These are phyloP conservation scores for Verticillium zaregamsianum DNA, from an alignment of 2,329 filamentous ascomycete genomes.

Conservation along the genomic window DNA sequence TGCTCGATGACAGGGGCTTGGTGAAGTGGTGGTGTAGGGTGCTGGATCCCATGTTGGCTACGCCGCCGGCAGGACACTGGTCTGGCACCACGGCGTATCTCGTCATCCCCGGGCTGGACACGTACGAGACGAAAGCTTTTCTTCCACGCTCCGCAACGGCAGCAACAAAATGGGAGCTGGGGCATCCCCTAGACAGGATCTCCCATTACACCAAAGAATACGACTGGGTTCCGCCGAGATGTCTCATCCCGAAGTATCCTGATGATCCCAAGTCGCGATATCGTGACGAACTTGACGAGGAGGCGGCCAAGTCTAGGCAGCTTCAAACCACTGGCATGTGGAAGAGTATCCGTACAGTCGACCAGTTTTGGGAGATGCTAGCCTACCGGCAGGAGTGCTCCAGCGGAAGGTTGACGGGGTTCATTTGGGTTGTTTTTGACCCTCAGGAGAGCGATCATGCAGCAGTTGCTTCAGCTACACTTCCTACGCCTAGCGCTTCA, in stretches of 20 bases:
- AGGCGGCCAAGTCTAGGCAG: slow-evolving; percentile 56
- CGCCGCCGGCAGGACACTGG: slow-evolving; percentile 36
- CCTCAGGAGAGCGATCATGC: slow-evolving; percentile 25
- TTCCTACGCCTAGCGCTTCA: slow-evolving; percentile 24
- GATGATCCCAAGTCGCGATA: slow-evolving; percentile 95
- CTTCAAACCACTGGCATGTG: slow-evolving; percentile 63
- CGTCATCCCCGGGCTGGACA: slow-evolving; percentile 80
- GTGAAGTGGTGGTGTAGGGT: slow-evolving; percentile 96
- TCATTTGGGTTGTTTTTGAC: slow-evolving; percentile 88
- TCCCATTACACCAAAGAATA: slow-evolving; percentile 58
- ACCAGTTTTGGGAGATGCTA: slow-evolving; percentile 99
- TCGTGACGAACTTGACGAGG: slow-evolving; percentile 82
- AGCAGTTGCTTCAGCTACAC: slow-evolving; percentile 7
- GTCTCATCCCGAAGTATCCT: slow-evolving; percentile 83
- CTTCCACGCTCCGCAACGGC: slow-evolving; percentile 53
- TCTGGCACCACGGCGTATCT: slow-evolving; percentile 68
- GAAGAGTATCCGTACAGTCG: slow-evolving; percentile 77
- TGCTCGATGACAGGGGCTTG: slow-evolving; percentile 83
- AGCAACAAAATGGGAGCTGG: slow-evolving; percentile 63
- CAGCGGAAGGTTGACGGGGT: slow-evolving; percentile 85
- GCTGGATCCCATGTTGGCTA: slow-evolving; percentile 67
- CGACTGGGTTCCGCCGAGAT: slow-evolving; percentile 67
- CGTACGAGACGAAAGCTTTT: slow-evolving; percentile 74
- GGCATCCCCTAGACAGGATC: slow-evolving; percentile 64
- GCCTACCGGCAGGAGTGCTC: slow-evolving; percentile 94